A percentile compares a stretch with the other conserved stretches of the same genome.
phyloP scores from a whole-genome alignment of 2,329 filamentous ascomycete genomes.

The Colletotrichum eleusines region DNA sequence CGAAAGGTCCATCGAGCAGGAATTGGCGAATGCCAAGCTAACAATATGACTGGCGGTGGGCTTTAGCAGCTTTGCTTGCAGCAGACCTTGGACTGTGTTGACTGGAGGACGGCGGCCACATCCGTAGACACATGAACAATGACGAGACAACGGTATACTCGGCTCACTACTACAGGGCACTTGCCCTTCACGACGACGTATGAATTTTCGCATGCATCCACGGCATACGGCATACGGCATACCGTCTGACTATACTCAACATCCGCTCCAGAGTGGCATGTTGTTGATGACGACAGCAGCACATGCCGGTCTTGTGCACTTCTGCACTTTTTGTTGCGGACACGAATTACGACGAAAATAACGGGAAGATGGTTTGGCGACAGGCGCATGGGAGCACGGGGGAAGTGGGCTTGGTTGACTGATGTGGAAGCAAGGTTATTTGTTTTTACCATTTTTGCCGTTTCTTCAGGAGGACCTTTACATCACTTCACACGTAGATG shows the following conservation, averaged over 20 bases:
- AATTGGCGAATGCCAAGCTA: slow-evolving; percentile 47
- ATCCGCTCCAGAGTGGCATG: background rate
- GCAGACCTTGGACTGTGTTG: background rate
- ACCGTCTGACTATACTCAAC: background rate
- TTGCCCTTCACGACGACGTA: slow-evolving; percentile 21
- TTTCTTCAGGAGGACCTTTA: slow-evolving; percentile 32
- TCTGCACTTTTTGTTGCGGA: background rate
- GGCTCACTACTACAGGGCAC: slow-evolving; percentile 26
- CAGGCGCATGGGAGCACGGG: background rate
- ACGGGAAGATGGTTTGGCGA: background rate
- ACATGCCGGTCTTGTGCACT: background rate
- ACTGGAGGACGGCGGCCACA: background rate
- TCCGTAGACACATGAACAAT: background rate
- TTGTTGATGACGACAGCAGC: background rate
- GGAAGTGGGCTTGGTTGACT: background rate
- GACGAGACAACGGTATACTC: slow-evolving; percentile 20
- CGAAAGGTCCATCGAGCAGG: slow-evolving; percentile 64
- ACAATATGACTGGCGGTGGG: slow-evolving; percentile 48
- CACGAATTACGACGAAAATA: slow-evolving; percentile 7
- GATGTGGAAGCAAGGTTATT: background rate
- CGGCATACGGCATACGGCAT: too few species aligned
- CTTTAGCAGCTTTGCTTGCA: slow-evolving; percentile 14
- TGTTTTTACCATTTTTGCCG: background rate
- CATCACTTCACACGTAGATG: slow-evolving; percentile 51
- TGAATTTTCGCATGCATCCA: slow-evolving; percentile 12